Base-by-base conservation (phyloP, 2,329 filamentous ascomycete species). In the Chaetomiaceae sp. region DNA sequence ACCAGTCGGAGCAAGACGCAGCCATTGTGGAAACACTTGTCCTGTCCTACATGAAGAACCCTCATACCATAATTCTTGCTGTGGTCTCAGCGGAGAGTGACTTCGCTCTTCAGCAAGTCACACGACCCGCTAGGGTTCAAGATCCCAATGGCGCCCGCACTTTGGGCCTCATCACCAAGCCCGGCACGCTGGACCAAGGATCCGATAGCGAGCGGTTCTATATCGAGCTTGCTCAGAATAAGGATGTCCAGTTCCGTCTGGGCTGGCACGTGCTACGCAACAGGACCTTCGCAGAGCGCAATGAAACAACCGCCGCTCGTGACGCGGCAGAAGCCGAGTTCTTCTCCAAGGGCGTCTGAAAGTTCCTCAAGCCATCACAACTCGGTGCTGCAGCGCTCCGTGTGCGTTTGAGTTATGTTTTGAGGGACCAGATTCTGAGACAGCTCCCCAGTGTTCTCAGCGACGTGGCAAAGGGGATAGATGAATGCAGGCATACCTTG, bases 1-100 rank as follows among this genome's bases (percentile, higher is more conserved):
- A 73, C 1, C 74, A 81, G 57, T 73, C 72, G 1, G 66, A 65
- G 4, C 62, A 63, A 2, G 76, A 78, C 42, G 71, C 74, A 1
- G 64, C 71, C 2, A 55, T 75, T 1, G 75, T 84, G 5, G 57
- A 67, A 5, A 62, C 73, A 0, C 67, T 84, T 10, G 76, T 82
- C 1, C 60, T 73, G 2, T 64, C 65, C 0, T 87, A 87, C 62
- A 82, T 87, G 71, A 64, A 66, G 18, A 72, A 78, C 10, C 66
- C 70, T 0, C 69, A 80, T 5, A 85, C 75, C 58, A 81, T 87
- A 52, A 81, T 85, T 2, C 70, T 86, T 1, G 77, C 80, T 1
- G 76, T 84, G 0, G 71, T 85, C 0, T 78, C 75, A 0, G 80
- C 79, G 1, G 78, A 76, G 47, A 75, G 74, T 33, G 79, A 86